Percentiles rank a stretch among this genome's conserved stretches.
These are phyloP conservation scores for Paspalum vaginatum DNA, from an alignment of 176 grass and related monocot species.

Conservation along the genomic window DNA sequence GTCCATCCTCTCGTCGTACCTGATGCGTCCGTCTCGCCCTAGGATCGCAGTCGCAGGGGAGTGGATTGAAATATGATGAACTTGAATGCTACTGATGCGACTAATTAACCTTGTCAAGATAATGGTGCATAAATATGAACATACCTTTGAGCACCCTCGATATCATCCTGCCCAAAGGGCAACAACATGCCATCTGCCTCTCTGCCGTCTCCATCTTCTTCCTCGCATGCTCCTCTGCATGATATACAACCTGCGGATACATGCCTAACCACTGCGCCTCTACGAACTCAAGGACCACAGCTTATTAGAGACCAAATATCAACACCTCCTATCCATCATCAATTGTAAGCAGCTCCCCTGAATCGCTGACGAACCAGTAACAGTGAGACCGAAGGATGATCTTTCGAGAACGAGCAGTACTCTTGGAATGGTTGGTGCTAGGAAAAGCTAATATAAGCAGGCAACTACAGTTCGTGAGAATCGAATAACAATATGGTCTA, in stretches of 20 bases:
- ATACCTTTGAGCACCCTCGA: conserved; percentile 30
- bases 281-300: background rate
- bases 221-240: conserved; percentile 27
- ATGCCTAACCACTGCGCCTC: background rate
- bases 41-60: no score
- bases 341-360: background rate
- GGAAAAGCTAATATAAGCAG: no score
- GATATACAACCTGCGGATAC: conserved; percentile 9
- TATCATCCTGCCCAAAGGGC: conserved; percentile 37
- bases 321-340: background rate
- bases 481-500: conserved; percentile 19
- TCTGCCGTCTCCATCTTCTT: conserved; percentile 14
- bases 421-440: conserved; percentile 9
- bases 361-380: background rate
- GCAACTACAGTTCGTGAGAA: background rate
- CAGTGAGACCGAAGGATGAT: conserved; percentile 1
- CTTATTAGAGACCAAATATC: background rate
- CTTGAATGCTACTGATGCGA: background rate
- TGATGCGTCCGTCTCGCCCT: conserved; percentile 1
- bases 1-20: conserved; percentile 30
- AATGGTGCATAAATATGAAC: background rate
- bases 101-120: no score
- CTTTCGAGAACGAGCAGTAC: conserved; percentile 10
- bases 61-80: background rate
- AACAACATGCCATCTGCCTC: conserved; percentile 32